Conservation (phyloP, 441 rosid species). For the Rhodomyrtus psidioides region DNA sequence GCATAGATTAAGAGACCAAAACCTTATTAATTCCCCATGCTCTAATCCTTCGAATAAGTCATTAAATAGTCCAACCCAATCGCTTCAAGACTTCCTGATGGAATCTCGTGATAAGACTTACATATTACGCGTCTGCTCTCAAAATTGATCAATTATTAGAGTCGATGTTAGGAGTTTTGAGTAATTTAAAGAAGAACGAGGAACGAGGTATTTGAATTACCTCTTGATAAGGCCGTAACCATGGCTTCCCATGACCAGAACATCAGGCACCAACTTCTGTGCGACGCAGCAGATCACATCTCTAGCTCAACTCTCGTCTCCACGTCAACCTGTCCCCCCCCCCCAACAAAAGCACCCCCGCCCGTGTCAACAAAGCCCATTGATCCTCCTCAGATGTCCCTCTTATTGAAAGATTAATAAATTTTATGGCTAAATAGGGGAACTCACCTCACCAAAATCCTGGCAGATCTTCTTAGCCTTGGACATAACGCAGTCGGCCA, state of each 20-base stretch:
- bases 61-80: too few relatives aligned
- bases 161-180: background rate
- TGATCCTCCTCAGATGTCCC: background rate
- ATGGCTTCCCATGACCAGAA: conserved; percentile 51
- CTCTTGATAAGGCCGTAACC: conserved; percentile 42
- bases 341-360: background rate
- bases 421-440: background rate
- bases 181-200: background rate
- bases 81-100: too few relatives aligned
- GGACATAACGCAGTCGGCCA: conserved; percentile 27
- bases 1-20: background rate
- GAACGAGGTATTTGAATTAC: too few relatives aligned
- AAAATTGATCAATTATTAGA: background rate
- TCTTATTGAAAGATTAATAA: background rate
- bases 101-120: background rate
- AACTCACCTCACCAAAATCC: conserved; percentile 17
- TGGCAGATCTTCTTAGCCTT: conserved; percentile 34
- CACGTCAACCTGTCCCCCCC: conserved; percentile 34
- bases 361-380: too few relatives aligned
- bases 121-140: background rate
- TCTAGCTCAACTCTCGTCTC: conserved; percentile 41
- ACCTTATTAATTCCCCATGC: too few relatives aligned
- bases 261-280: conserved; percentile 24
- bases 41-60: too few relatives aligned
- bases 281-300: conserved; percentile 43